Evolutionary conservation across 805 yeast species (phyloP).

Genomic region (Saccharomycopsis amapae): DNA sequence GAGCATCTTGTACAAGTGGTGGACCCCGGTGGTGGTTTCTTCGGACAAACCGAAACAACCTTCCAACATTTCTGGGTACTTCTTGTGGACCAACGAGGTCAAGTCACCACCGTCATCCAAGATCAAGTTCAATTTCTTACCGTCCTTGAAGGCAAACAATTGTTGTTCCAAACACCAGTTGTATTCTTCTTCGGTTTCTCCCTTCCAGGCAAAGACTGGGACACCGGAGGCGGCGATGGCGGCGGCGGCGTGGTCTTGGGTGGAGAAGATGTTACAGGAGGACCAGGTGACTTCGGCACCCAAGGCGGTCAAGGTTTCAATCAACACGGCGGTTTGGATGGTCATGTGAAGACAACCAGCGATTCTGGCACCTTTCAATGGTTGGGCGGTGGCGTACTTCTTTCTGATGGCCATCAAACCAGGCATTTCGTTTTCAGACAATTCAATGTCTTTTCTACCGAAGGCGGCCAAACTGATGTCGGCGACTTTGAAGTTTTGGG

Average conservation of each 20-base stretch:
- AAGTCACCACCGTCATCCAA: slow-evolving; percentile 99
- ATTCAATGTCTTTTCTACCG: slow-evolving; percentile 98
- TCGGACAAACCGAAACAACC: slow-evolving; percentile 95
- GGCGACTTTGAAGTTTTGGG: slow-evolving; percentile 86
- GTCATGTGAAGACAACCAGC: slow-evolving; percentile 99
- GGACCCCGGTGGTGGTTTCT: slow-evolving; percentile 99
- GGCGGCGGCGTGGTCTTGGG: slow-evolving; percentile 99
- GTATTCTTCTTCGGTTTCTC: slow-evolving; percentile 99
- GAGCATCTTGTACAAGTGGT: slow-evolving; percentile 95
- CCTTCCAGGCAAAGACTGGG: slow-evolving; percentile 99
- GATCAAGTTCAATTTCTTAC: slow-evolving; percentile 89
- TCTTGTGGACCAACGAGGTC: slow-evolving; percentile 92
- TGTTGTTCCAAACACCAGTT: slow-evolving; percentile 99
- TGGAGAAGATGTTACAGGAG: slow-evolving; percentile 97
- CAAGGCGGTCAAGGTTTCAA: slow-evolving; percentile 92
- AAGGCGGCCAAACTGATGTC: slow-evolving; percentile 98
- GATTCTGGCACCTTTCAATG: slow-evolving; percentile 95
- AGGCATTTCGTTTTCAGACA: slow-evolving; percentile 99
- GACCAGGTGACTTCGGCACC: slow-evolving; percentile 99
- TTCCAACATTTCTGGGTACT: slow-evolving; percentile 94
- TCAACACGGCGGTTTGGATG: slow-evolving; percentile 97
- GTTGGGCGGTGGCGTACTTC: slow-evolving; percentile 86
- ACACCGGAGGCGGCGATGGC: slow-evolving; percentile 99
- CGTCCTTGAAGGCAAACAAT: slow-evolving; percentile 95
- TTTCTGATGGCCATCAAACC: slow-evolving; percentile 97